Evolutionary conservation across 1,284 basidiomycete species (phyloP).

Genomic region (Marasmius fiardii): DNA sequence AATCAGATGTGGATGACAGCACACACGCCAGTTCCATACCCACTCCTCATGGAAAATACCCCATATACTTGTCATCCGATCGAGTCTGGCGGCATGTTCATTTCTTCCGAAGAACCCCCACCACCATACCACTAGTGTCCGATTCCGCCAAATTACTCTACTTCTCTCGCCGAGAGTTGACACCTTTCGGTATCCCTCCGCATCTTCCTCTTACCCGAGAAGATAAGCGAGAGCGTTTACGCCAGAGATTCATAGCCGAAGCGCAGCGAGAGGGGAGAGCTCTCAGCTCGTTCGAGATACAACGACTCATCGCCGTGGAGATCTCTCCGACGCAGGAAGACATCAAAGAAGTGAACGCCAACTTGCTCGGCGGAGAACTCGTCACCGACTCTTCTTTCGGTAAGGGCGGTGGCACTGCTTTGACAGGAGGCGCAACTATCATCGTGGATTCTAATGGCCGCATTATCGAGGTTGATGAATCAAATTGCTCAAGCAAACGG

Average conservation of each 20-base stretch:
- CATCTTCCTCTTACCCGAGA: conserved; percentile 45
- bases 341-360: conserved; percentile 52
- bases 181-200: conserved; percentile 40
- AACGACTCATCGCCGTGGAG: conserved; percentile 6
- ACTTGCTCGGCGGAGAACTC: conserved; percentile 23
- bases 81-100: conserved; percentile 26
- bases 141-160: conserved; percentile 61
- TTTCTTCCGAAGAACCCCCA: conserved; percentile 35
- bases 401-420: conserved; percentile 11
- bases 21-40: conserved; percentile 34
- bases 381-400: conserved; percentile 1
- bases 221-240: conserved; percentile 28
- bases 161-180: conserved; percentile 53
- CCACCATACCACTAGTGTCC: conserved; percentile 48
- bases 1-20: conserved; percentile 1
- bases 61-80: conserved; percentile 44
- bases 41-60: conserved; percentile 54
- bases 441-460: conserved; percentile 4
- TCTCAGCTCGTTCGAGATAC: conserved; percentile 5
- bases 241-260: not conserved
- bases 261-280: not conserved
- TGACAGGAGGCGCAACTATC: not conserved
- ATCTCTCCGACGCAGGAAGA: conserved; percentile 55
- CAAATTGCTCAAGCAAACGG: conserved; percentile 30
- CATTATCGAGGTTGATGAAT: conserved; percentile 19